These are phyloP conservation scores for Jacaranda copaia DNA, from an alignment of 257 asterid species.

Conservation along the genomic window DNA sequence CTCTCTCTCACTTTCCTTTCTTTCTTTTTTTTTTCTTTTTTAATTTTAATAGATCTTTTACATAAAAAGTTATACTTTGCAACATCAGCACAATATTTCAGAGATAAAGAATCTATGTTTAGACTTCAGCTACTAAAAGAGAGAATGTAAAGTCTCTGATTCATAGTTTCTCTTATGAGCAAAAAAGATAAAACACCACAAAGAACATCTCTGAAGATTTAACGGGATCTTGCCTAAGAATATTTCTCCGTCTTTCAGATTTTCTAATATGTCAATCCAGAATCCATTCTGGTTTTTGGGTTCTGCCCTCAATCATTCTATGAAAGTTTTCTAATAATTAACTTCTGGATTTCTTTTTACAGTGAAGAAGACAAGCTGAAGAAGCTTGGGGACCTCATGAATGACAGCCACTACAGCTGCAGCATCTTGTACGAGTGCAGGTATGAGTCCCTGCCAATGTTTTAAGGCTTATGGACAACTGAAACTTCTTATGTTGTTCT, in stretches of 20 bases:
- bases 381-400: slow-evolving; percentile 74
- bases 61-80: too few relatives aligned
- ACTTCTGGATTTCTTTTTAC: slow-evolving; percentile 27
- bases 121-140: not conserved
- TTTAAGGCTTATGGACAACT: not conserved
- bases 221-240: too few relatives aligned
- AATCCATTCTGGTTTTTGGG: too few relatives aligned
- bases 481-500: not conserved
- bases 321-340: not conserved
- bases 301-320: too few relatives aligned
- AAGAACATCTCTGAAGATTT: too few relatives aligned
- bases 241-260: too few relatives aligned
- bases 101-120: not conserved
- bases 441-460: slow-evolving; percentile 35
- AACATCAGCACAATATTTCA: too few relatives aligned
- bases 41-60: too few relatives aligned
- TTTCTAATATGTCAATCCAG: too few relatives aligned
- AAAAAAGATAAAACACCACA: too few relatives aligned
- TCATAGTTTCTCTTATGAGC: not conserved
- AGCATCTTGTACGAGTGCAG: slow-evolving; percentile 75
- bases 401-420: slow-evolving; percentile 75
- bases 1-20: not conserved
- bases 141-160: not conserved
- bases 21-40: too few relatives aligned
- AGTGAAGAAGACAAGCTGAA: slow-evolving; percentile 65